Percentiles rank a stretch among this genome's conserved stretches.
phyloP scores from a whole-genome alignment of 1,284 basidiomycete genomes.

The Ceratobasidium papillatum region DNA sequence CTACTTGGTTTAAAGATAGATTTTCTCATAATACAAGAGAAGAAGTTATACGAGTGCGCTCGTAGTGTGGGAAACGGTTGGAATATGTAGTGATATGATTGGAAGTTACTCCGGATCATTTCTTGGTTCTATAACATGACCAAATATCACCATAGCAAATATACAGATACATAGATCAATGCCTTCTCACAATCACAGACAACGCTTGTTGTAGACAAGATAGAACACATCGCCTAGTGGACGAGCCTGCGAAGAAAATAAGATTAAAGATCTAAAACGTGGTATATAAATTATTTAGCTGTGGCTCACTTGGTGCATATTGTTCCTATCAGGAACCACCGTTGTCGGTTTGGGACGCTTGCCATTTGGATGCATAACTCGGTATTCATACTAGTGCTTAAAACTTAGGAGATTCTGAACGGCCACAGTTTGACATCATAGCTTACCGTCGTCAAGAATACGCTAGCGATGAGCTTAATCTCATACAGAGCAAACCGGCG shows the following conservation, averaged over 20 bases:
- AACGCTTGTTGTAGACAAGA: constrained; percentile 15
- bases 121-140: too few species aligned
- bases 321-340: constrained; percentile 25
- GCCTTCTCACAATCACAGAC: not conserved
- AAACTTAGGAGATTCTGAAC: not conserved
- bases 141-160: too few species aligned
- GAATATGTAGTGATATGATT: too few species aligned
- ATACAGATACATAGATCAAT: too few species aligned
- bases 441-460: constrained; percentile 15
- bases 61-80: too few species aligned
- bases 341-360: constrained; percentile 3
- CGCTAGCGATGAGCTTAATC: constrained; percentile 14
- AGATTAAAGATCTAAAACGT: not conserved
- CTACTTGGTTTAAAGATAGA: too few species aligned
- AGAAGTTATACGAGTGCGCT: too few species aligned
- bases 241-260: constrained; percentile 1
- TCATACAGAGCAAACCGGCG: constrained; percentile 28
- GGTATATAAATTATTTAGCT: not conserved
- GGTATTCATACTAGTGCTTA: not conserved
- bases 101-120: too few species aligned
- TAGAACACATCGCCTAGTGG: constrained; percentile 23
- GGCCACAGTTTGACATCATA: too few species aligned
- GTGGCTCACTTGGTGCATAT: constrained; percentile 20
- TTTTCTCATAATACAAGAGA: too few species aligned
- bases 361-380: not conserved